Percentiles rank a stretch among this genome's conserved stretches.
Evolutionary conservation across 345 rosid species (phyloP).

Genomic region (Arabis hirsuta): DNA sequence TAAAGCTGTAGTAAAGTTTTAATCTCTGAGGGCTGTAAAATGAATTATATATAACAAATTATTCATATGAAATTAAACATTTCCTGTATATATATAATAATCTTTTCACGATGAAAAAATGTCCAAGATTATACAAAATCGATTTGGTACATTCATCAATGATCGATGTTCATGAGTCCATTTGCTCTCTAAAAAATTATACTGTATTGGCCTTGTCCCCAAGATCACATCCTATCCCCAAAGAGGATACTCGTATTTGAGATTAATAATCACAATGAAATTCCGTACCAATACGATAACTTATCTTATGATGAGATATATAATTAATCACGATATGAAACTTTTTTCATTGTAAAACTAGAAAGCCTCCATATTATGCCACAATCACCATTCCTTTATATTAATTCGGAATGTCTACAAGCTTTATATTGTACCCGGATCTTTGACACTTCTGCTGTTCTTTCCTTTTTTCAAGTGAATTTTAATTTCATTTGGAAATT

Average conservation of each 20-base stretch:
- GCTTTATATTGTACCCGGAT: too few species aligned
- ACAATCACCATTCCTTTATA: background rate
- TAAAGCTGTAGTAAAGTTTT: too few species aligned
- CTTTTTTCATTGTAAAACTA: background rate
- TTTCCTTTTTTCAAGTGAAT: too few species aligned
- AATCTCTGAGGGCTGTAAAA: too few species aligned
- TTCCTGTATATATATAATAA: background rate
- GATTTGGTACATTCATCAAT: constrained; percentile 31
- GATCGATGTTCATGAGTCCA: constrained; percentile 4
- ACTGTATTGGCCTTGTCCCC: constrained; percentile 30
- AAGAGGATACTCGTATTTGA: constrained; percentile 22
- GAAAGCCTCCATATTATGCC: background rate
- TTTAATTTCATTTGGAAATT: too few species aligned
- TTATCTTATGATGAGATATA: constrained; percentile 1
- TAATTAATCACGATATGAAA: constrained; percentile 5
- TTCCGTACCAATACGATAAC: background rate
- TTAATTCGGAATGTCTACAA: background rate
- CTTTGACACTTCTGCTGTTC: background rate
- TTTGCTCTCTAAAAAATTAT: constrained; percentile 26
- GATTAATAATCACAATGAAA: constrained; percentile 4
- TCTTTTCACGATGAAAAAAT: constrained; percentile 7
- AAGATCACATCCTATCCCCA: constrained; percentile 28
- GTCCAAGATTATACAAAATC: background rate
- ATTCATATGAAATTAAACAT: too few species aligned
- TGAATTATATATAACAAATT: too few species aligned